These are phyloP conservation scores for Arthrobotrys pseudoclavata DNA, from an alignment of 2,329 filamentous ascomycete species.

Conservation along the genomic window DNA sequence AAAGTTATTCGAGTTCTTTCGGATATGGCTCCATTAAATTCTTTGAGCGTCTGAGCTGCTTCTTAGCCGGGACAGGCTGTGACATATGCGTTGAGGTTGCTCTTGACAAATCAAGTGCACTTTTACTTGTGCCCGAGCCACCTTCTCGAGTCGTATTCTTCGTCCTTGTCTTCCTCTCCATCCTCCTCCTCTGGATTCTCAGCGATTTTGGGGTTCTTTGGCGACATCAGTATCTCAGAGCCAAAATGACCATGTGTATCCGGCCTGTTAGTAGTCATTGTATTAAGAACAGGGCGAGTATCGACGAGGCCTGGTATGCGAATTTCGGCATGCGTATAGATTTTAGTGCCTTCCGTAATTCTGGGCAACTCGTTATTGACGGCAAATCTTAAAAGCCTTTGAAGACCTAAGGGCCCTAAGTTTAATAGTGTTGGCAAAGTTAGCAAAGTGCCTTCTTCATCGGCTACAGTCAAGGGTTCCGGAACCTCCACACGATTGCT, in stretches of 20 bases:
- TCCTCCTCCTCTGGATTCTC: slow-evolving; percentile 24
- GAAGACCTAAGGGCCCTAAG: slow-evolving; percentile 9
- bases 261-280: slow-evolving; percentile 9
- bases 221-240: slow-evolving; percentile 14
- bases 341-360: slow-evolving; percentile 10
- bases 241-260: slow-evolving; percentile 33
- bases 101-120: slow-evolving; percentile 8
- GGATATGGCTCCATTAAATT: neutral
- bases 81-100: neutral
- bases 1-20: neutral
- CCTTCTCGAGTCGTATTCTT: slow-evolving; percentile 1
- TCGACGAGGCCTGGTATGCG: slow-evolving; percentile 8
- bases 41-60: slow-evolving; percentile 1
- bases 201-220: slow-evolving; percentile 9
- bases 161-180: slow-evolving; percentile 5
- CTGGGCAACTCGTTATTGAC: neutral
- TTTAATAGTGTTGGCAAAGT: slow-evolving; percentile 22
- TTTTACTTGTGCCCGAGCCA: slow-evolving; percentile 8
- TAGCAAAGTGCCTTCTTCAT: neutral
- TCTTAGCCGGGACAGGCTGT: neutral
- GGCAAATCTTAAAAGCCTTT: neutral
- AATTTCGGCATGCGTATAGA: slow-evolving; percentile 19
- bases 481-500: neutral
- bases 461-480: neutral
- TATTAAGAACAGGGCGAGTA: neutral